Percentiles rank a stretch among this genome's conserved stretches.
These are phyloP conservation scores for Beauveria sp. DNA, from an alignment of 2,329 filamentous ascomycete genomes.

Conservation along the genomic window DNA sequence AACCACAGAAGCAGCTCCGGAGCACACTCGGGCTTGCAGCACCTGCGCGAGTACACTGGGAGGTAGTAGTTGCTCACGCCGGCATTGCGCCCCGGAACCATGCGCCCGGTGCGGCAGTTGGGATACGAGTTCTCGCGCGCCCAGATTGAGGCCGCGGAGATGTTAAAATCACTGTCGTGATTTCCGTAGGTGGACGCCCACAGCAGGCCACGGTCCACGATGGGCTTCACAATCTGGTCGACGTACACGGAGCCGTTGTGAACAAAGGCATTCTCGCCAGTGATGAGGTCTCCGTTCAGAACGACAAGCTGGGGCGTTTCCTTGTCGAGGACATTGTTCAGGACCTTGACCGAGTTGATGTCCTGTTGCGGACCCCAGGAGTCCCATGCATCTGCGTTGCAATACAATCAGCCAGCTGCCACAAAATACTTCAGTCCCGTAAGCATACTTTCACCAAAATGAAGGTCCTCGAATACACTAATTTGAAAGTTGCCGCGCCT, in stretches of 20 bases:
- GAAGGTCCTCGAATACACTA: conserved; percentile 15
- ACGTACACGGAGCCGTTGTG: conserved; percentile 50
- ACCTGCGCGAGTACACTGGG: conserved; percentile 32
- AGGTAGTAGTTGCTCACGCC: conserved; percentile 42
- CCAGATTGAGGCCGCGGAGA: conserved; percentile 39
- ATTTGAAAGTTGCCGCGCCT: conserved; percentile 14
- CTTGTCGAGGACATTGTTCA: conserved; percentile 25
- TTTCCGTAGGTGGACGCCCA: conserved; percentile 69
- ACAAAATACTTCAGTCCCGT: not conserved
- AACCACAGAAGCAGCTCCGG: conserved; percentile 57
- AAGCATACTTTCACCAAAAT: conserved; percentile 15
- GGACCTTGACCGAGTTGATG: conserved; percentile 25
- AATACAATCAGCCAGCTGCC: not conserved
- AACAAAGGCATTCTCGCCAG: conserved; percentile 53
- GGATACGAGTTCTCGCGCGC: conserved; percentile 31
- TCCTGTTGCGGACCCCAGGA: conserved; percentile 31
- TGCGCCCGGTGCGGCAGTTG: conserved; percentile 31
- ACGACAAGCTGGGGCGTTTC: conserved; percentile 9
- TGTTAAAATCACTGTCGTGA: conserved; percentile 55
- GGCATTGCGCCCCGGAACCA: conserved; percentile 28
- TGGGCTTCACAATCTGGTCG: conserved; percentile 49
- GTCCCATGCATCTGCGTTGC: conserved; percentile 19
- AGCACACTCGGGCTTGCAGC: conserved; percentile 23
- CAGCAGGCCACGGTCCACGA: conserved; percentile 44
- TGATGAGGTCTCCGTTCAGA: conserved; percentile 61